Conservation (phyloP, 2,329 filamentous ascomycete genomes). For the Teratosphaeria nubilosa region DNA sequence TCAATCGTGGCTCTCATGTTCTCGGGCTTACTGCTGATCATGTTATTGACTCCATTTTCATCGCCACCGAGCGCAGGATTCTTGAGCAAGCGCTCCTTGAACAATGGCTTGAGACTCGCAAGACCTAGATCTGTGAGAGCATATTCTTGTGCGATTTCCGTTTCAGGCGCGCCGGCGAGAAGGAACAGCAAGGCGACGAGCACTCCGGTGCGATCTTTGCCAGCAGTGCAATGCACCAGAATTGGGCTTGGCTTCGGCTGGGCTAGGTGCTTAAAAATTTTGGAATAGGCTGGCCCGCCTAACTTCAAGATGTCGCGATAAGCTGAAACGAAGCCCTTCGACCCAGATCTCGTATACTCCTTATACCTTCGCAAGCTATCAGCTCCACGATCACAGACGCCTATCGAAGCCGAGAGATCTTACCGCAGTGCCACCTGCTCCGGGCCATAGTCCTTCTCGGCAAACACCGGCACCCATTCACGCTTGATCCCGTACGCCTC, state of each 20-base stretch:
- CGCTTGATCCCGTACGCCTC: slow-evolving; percentile 41
- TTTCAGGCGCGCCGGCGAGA: slow-evolving; percentile 51
- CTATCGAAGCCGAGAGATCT: neutral
- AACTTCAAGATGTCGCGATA: slow-evolving; percentile 52
- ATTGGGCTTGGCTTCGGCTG: slow-evolving; percentile 38
- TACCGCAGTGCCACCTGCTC: slow-evolving; percentile 49
- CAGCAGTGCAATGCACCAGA: slow-evolving; percentile 64
- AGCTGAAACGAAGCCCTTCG: slow-evolving; percentile 51
- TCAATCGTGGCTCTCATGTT: slow-evolving; percentile 43
- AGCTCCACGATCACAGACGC: neutral
- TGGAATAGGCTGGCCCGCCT: slow-evolving; percentile 44
- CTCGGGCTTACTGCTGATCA: slow-evolving; percentile 36
- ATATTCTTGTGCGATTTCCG: slow-evolving; percentile 58
- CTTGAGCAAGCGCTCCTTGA: slow-evolving; percentile 43
- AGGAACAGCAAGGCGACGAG: slow-evolving; percentile 56
- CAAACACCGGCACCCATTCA: slow-evolving; percentile 56
- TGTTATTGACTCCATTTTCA: slow-evolving; percentile 31
- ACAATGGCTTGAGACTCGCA: slow-evolving; percentile 31
- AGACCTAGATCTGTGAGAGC: slow-evolving; percentile 55
- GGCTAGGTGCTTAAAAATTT: slow-evolving; percentile 52
- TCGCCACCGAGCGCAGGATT: slow-evolving; percentile 43
- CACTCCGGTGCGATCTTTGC: slow-evolving; percentile 68
- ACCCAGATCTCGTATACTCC: slow-evolving; percentile 48
- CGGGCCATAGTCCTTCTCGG: slow-evolving; percentile 50
- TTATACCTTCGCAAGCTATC: slow-evolving; percentile 29